Evolutionary conservation across 2,329 filamentous ascomycete species (phyloP), one percentile per base, ranked within the genome.

Genomic region (Hypoxylon sp.): DNA sequence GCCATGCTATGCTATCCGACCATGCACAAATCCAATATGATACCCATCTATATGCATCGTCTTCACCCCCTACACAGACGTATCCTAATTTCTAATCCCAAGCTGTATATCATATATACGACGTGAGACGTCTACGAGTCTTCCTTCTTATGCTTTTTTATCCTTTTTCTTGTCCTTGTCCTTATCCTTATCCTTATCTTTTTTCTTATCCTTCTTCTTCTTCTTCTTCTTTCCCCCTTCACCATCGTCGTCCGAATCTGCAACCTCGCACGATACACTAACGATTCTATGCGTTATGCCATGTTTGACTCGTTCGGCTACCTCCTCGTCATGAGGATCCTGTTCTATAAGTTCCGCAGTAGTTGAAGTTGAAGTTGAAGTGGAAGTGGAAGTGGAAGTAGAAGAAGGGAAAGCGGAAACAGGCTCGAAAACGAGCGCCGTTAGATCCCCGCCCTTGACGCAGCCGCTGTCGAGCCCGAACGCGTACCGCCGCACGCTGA

Each of bases 381-480:
- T 6, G 13, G 57, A 47, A 17, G 51, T n/a, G n/a, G 62, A 24
- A 24, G 22, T 6, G 1, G 19, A 22, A 22, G 19, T 22, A 22
- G 19, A 24, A 24, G 22, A 4, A 11, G 57, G 39, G 14, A 46
- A 24, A 26, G 22, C 6, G 22, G n/a, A 39, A n/a, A 26, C 76
- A 2, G 81, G 87, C 73, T 92, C 87, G 37, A 98, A 87, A 2
- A 98, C 84, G 65, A 97, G 80, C 1, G 92, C 94, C 0, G 92
- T 93, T 71, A 99, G 82, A 69, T 88, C 84, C 1, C 90, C 90
- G 10, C 94, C 94, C 69, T 87, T 88, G 2, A 93, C 89, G 78
- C 96, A 98, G 0, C 90, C 91, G 0, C 92, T 92, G 79, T 98
- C 96, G 51, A 98, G 83, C 0, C 96, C 96, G 76, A 94, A 93